Base-by-base conservation (phyloP, 306 rosid species). In the Lagenaria siceraria region DNA sequence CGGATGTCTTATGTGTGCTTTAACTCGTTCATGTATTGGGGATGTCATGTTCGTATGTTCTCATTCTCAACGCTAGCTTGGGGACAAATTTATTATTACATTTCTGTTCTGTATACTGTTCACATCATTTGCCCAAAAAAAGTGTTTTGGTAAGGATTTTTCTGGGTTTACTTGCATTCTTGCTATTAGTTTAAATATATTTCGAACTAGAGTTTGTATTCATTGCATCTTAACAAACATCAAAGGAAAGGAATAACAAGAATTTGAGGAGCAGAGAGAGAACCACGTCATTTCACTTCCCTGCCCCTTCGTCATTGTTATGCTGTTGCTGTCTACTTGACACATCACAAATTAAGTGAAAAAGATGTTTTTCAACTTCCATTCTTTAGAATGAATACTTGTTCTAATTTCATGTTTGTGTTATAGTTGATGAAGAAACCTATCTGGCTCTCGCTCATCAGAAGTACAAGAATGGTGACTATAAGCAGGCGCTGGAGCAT, bases 401-500 rank as follows among this genome's bases (percentile, higher is more conserved):
- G 46, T 69, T 38, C 78, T 76, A 42, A 77, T 79, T 38, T 55
- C 17, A n/a, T n/a, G 36, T 75, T 51, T 59, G 36, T 80, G 77
- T 24, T 77, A 84, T 81, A 92, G 99, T 96, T 77, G 99, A 96
- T 83, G 99, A 96, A 85, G 97, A 91, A 74, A 77, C 90, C 70
- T 90, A 87, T 82, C 69, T 96, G 83, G 74, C 93, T 64, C 86
- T 90, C 52, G 97, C 98, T 22, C 99, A 96, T 78, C 93, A 96
- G 81, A 87, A 92, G 97, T 96, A 96, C 85, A 89, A 93, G 86
- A 42, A 89, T 70, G 98, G 96, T 6, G 92, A 81, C 78, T 96
- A 87, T 80, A 90, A 96, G 86, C 93, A 88, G 86, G 99, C 99
- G 6, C 80, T 92, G 58, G 98, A 96, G 85, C 93, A 89, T 74